Base-by-base conservation (phyloP, 2,329 filamentous ascomycete genomes). In the Fusarium sp. region DNA sequence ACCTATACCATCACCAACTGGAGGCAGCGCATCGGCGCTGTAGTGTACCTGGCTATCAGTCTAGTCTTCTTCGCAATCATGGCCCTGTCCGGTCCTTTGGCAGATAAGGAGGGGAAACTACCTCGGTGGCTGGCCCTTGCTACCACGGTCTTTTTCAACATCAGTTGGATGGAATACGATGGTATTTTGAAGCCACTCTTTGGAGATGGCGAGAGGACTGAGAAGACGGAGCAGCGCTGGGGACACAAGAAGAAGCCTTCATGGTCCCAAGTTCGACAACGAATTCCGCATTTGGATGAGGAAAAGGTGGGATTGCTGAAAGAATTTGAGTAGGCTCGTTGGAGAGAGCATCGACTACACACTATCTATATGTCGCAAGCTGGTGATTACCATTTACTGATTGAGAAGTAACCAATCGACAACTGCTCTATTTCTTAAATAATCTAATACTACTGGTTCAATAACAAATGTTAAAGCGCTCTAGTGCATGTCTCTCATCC, bases 181-280 rank as follows among this genome's bases (percentile, higher is more conserved):
- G 29, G 27, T 2, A 76, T 83, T 2, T 77, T 83, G 70, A 90
- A 88, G 77, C 81, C 79, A 1, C 40, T 90, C 0, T 97, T 96
- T 83, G 95, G 95, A 0, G 92, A 98, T 76, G 96, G 96, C 0
- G 95, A 98, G 83, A 87, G 86, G 73, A 90, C 88, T 4, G 69
- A 78, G 31, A 77, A 77, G 31, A 67, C 71, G 8, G 68, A 73
- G 1, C 71, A 68, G 5, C 68, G 42, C 13, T 61, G 38, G 29
- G 5, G 51, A 5, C 51, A 58, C 5, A 31, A 31, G 29, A 38
- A 65, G 16, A 67, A 56, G 13, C 49, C 49, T 4, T 68, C 64
- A 1, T 34, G 63, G 64, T 68, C 68, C 4, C 18, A 14, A 7
- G 31, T 68, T 40, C 61, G 55, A 5, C 36, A 69, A 62, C 29